phyloP scores from a whole-genome alignment of 2,329 filamentous ascomycete species.

The Trichoderma gracile region DNA sequence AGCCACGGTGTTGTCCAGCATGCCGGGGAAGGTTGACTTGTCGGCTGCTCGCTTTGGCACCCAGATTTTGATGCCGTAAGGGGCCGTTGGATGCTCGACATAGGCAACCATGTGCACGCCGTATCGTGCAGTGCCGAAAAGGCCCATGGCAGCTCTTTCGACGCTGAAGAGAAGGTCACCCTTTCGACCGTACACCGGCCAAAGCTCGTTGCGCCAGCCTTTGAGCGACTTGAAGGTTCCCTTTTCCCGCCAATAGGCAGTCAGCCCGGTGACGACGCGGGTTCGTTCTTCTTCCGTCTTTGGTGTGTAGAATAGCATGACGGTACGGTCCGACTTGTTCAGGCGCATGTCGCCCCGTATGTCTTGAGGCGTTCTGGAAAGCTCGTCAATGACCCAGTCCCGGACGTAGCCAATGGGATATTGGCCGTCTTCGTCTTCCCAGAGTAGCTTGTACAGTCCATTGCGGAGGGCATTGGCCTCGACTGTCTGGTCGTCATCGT shows the following conservation, averaged over 20 bases:
- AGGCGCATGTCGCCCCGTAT: slow-evolving; percentile 62
- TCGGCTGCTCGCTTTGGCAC: slow-evolving; percentile 71
- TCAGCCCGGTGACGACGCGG: slow-evolving; percentile 54
- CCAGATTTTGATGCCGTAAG: slow-evolving; percentile 74
- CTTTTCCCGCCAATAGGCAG: slow-evolving; percentile 67
- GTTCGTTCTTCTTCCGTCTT: slow-evolving; percentile 65
- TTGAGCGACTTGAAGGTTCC: slow-evolving; percentile 70
- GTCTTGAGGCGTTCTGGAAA: slow-evolving; percentile 49
- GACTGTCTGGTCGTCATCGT: slow-evolving; percentile 60
- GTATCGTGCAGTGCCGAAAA: slow-evolving; percentile 76
- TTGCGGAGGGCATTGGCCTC: slow-evolving; percentile 58
- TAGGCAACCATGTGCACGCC: slow-evolving; percentile 82
- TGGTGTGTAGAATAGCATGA: slow-evolving; percentile 60
- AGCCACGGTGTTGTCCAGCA: slow-evolving; percentile 94
- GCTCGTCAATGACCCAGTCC: slow-evolving; percentile 50
- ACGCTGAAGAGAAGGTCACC: slow-evolving; percentile 68
- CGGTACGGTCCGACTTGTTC: slow-evolving; percentile 58
- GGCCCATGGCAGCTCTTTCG: slow-evolving; percentile 71
- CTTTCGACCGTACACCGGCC: slow-evolving; percentile 71
- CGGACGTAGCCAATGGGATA: slow-evolving; percentile 64
- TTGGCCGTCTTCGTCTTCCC: slow-evolving; percentile 62
- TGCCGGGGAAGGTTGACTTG: slow-evolving; percentile 87
- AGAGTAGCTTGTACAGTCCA: slow-evolving; percentile 66
- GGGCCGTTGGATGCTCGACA: slow-evolving; percentile 45
- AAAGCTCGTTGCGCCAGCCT: slow-evolving; percentile 80